These are phyloP conservation scores for Neocatenulostroma microsporum DNA, from an alignment of 2,329 filamentous ascomycete species.

Conservation along the genomic window DNA sequence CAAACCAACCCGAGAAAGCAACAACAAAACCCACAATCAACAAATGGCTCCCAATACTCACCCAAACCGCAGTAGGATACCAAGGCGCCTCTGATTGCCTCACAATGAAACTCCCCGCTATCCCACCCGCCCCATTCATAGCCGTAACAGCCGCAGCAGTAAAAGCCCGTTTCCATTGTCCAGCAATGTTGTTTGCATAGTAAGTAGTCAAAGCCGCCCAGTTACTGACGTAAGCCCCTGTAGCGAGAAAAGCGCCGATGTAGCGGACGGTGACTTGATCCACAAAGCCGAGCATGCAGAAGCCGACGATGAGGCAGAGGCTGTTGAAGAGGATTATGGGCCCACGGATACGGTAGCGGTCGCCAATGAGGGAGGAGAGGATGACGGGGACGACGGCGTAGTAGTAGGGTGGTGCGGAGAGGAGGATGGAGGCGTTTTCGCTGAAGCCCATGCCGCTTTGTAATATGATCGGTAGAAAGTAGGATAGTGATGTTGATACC, in stretches of 20 bases:
- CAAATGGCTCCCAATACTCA: slow-evolving; percentile 48
- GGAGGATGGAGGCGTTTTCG: slow-evolving; percentile 45
- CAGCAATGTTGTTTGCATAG: slow-evolving; percentile 55
- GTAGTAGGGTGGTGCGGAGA: slow-evolving; percentile 61
- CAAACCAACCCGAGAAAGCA: slow-evolving; percentile 23
- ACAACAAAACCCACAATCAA: slow-evolving; percentile 23
- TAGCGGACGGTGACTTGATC: slow-evolving; percentile 55
- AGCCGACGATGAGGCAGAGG: slow-evolving; percentile 53
- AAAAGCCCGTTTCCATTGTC: slow-evolving; percentile 58
- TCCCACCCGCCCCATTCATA: slow-evolving; percentile 54
- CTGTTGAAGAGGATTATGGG: slow-evolving; percentile 60
- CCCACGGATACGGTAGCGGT: slow-evolving; percentile 52
- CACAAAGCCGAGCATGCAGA: slow-evolving; percentile 58
- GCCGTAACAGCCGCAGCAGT: slow-evolving; percentile 54
- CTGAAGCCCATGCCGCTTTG: slow-evolving; percentile 40
- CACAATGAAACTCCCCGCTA: slow-evolving; percentile 60
- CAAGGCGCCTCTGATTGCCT: slow-evolving; percentile 52
- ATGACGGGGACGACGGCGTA: slow-evolving; percentile 58
- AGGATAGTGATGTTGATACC: slow-evolving; percentile 57
- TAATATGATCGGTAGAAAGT: slow-evolving; percentile 51
- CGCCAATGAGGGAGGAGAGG: slow-evolving; percentile 54
- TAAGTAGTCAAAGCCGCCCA: slow-evolving; percentile 61
- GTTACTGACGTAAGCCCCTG: slow-evolving; percentile 60
- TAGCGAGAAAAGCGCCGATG: slow-evolving; percentile 57
- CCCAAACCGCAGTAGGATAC: slow-evolving; percentile 60